Percentiles rank a stretch among this genome's conserved stretches.
Evolutionary conservation across 345 rosid genomes (phyloP).

Genomic region (Hibiscus mutabilis): DNA sequence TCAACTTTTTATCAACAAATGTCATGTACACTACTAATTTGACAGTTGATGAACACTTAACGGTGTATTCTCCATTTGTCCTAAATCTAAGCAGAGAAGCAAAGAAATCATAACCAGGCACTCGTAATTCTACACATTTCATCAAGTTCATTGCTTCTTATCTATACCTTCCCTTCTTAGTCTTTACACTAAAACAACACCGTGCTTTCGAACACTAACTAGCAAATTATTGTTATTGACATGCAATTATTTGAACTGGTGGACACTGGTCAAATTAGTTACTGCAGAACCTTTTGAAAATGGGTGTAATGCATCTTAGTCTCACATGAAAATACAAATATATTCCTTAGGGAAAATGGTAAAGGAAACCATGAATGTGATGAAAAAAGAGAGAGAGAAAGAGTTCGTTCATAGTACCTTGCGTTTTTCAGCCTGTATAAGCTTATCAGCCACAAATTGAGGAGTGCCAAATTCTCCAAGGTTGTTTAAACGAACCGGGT

Average conservation of each 20-base stretch:
- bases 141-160: background rate
- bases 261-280: background rate
- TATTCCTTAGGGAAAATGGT: background rate
- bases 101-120: background rate
- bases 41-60: background rate
- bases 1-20: background rate
- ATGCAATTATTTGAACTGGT: background rate
- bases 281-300: background rate
- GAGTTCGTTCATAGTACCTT: background rate
- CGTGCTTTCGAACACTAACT: background rate
- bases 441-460: constrained; percentile 75
- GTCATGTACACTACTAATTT: background rate
- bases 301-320: background rate
- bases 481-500: constrained; percentile 66
- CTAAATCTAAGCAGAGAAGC: background rate
- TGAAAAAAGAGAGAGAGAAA: background rate
- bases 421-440: constrained; percentile 48
- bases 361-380: background rate
- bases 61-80: background rate
- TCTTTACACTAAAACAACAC: background rate
- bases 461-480: constrained; percentile 78
- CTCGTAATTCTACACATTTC: background rate
- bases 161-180: background rate
- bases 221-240: background rate
- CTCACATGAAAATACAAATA: background rate